A percentile compares a stretch with the other conserved stretches of the same genome.
These are phyloP conservation scores for Rutstroemia sp. DNA, from an alignment of 2,329 filamentous ascomycete genomes.

Conservation along the genomic window DNA sequence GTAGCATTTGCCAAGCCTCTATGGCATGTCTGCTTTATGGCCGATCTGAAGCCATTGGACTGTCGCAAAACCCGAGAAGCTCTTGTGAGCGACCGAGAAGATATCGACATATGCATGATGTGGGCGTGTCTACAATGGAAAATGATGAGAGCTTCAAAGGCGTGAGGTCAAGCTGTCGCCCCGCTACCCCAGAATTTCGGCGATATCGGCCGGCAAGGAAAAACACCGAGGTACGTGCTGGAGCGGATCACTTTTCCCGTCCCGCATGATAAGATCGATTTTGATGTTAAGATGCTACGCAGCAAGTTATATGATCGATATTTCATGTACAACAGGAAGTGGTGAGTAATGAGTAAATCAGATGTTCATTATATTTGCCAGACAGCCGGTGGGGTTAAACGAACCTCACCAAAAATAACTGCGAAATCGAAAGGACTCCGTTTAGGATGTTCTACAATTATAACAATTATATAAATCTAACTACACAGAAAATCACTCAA, in stretches of 20 bases:
- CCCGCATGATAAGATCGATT: neutral
- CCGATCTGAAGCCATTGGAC: slow-evolving; percentile 15
- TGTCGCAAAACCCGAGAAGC: slow-evolving; percentile 15
- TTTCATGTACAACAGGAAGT: no score
- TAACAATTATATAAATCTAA: no score
- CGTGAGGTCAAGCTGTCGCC: slow-evolving; percentile 1
- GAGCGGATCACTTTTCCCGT: neutral
- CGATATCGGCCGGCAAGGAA: neutral
- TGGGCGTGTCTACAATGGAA: neutral
- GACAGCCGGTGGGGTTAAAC: neutral
- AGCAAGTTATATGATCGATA: no score
- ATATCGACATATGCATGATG: slow-evolving; percentile 14
- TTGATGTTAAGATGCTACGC: no score
- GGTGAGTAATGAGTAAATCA: neutral
- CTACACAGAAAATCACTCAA: no score
- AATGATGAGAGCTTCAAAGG: neutral
- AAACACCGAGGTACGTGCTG: neutral
- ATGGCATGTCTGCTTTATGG: slow-evolving; percentile 8
- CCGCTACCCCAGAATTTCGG: slow-evolving; percentile 13
- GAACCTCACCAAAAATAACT: no score
- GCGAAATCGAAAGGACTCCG: no score
- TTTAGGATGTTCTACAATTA: no score
- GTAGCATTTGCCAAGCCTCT: slow-evolving; percentile 19
- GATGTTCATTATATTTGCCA: neutral
- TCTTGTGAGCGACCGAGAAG: slow-evolving; percentile 11